Base-by-base conservation (phyloP, 176 grass and related monocot species). In the Hordeum vulgare region DNA sequence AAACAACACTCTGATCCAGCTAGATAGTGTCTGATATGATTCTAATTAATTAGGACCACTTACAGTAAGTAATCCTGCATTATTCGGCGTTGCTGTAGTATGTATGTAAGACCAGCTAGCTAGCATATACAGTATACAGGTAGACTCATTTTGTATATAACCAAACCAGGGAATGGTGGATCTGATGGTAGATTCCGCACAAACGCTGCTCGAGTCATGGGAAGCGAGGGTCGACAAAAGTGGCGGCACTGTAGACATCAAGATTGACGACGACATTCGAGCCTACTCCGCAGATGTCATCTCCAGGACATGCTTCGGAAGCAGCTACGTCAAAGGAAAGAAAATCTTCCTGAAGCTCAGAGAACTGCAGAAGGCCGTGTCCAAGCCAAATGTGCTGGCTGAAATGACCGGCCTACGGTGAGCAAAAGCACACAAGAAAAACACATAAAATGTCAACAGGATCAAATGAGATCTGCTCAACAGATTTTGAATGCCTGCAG, bases 261-360 rank as follows among this genome's bases (percentile, higher is more conserved):
- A 85, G 82, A 91, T 98, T 18, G 96, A 95, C 18, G 87, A 98
- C 62, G 91, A 98, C 89, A 78, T 98, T 67, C 81, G 96, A 74
- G 88, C 89, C 40, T 98, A 94, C 80, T 98, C 96, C 11, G 96
- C 87, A 41, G 96, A 98, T 80, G 93, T 95, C 18, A 98, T 98
- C 60, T 98, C 96, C 34, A 86, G 85, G 65, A 85, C 96, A 39
- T 98, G 96, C 77, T 98, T 98, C 61, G 96, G 96, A 49, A 98
- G 96, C 80, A 98, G 89, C 84, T 98, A 98, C 28, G 44, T 93
- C 40, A 79, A 91, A 88, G 96, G 96, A 76, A 98, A 93, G 66
- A 82, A 93, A 59, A 95, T 98, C 29, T 98, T 98, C 75, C 15
- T 82, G 26, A 98, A 98, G 85, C 86, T 98, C 31, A 85, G 93